Evolutionary conservation across 371 early-diverging fungal species (phyloP).

Genomic region (Mortierella sp.): DNA sequence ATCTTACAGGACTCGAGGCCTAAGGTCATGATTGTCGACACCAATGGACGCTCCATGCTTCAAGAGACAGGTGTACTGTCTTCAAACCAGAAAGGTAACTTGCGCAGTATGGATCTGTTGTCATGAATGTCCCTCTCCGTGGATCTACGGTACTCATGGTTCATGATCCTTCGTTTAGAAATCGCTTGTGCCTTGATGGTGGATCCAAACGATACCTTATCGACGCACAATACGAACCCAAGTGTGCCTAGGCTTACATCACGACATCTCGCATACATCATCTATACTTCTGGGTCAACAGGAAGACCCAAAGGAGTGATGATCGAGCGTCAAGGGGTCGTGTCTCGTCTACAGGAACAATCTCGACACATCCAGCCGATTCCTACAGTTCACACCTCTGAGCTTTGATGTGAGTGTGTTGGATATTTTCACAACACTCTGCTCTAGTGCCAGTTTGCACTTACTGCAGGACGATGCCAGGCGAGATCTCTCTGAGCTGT

Average conservation of each 20-base stretch:
- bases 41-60: too few species aligned
- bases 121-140: too few species aligned
- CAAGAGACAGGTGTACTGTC: too few species aligned
- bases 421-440: background rate
- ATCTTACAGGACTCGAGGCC: background rate
- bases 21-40: too few species aligned
- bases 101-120: too few species aligned
- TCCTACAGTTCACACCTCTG: constrained; percentile 1
- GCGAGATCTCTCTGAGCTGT: constrained; percentile 2
- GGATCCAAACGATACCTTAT: too few species aligned
- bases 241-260: background rate
- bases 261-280: constrained; percentile 7
- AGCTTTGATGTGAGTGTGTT: constrained; percentile 14
- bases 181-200: too few species aligned
- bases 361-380: background rate
- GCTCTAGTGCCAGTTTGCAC: constrained; percentile 3
- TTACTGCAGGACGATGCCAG: background rate
- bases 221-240: constrained; percentile 3
- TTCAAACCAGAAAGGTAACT: too few species aligned
- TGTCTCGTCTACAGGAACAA: too few species aligned
- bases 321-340: constrained; percentile 12
- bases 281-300: constrained; percentile 21
- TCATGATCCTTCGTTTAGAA: too few species aligned
- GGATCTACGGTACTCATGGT: too few species aligned
- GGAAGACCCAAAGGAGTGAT: constrained; percentile 24